Conservation (phyloP, 169 alveolate genomes). For the Neospora caninum region DNA sequence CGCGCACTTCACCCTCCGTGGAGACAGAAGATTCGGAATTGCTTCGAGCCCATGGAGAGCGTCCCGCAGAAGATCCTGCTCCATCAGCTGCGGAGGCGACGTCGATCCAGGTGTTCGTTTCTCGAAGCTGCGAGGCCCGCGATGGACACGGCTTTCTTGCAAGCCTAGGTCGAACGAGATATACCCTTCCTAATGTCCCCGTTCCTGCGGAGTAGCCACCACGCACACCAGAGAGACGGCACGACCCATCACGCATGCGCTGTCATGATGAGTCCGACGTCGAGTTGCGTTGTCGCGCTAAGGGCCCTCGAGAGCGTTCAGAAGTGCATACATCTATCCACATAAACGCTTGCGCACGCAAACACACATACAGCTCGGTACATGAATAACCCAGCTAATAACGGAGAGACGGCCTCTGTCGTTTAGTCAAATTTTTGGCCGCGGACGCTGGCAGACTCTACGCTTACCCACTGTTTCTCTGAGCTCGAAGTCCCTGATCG, state of each 20-base stretch:
- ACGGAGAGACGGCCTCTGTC: too few relatives aligned
- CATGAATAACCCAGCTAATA: too few relatives aligned
- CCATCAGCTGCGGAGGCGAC: not conserved
- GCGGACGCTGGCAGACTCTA: too few relatives aligned
- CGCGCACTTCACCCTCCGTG: not conserved
- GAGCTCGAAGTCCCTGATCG: constrained; percentile 4
- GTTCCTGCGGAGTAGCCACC: not conserved
- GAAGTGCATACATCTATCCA: not conserved
- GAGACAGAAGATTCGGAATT: not conserved
- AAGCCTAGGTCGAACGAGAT: not conserved
- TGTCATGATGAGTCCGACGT: too few relatives aligned
- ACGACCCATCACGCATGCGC: not conserved
- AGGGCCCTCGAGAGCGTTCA: too few relatives aligned
- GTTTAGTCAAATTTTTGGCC: too few relatives aligned
- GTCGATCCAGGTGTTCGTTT: not conserved
- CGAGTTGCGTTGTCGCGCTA: too few relatives aligned
- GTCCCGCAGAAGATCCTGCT: too few relatives aligned
- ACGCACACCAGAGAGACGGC: not conserved
- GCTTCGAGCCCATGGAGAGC: too few relatives aligned
- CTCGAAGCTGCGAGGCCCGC: not conserved
- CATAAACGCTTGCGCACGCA: not conserved
- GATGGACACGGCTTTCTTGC: not conserved
- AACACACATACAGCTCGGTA: not conserved
- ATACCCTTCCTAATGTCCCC: not conserved
- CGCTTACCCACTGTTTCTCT: constrained; percentile 14